phyloP scores from a whole-genome alignment of 2,329 filamentous ascomycete species.

The Venturia pyrina region DNA sequence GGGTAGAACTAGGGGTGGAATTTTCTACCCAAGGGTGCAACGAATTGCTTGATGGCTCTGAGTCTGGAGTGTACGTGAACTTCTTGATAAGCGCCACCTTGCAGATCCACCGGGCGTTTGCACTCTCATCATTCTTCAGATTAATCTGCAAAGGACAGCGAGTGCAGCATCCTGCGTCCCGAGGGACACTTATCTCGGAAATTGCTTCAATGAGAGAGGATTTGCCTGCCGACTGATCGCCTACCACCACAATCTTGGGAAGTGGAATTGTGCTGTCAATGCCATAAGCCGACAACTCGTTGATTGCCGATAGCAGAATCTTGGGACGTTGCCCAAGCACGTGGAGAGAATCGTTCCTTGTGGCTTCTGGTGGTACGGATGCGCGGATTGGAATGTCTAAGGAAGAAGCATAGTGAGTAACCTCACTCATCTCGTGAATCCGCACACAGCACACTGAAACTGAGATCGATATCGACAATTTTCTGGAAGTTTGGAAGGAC shows the following conservation, averaged over 20 bases:
- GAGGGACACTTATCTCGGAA: slow-evolving; percentile 59
- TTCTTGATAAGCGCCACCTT: slow-evolving; percentile 54
- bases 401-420: not conserved
- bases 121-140: slow-evolving; percentile 30
- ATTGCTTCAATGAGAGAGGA: slow-evolving; percentile 46
- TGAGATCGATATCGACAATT: too few species aligned
- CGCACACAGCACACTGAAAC: too few species aligned
- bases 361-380: not conserved
- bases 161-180: slow-evolving; percentile 65
- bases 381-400: not conserved
- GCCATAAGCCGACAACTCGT: slow-evolving; percentile 18
- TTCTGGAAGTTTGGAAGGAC: too few species aligned
- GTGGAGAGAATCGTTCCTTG: slow-evolving; percentile 22
- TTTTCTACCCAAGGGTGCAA: slow-evolving; percentile 57
- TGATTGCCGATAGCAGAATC: slow-evolving; percentile 54
- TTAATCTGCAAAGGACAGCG: slow-evolving; percentile 65
- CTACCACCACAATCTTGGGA: slow-evolving; percentile 72
- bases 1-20: slow-evolving; percentile 29
- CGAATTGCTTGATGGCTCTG: slow-evolving; percentile 29
- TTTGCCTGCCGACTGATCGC: slow-evolving; percentile 79
- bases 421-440: not conserved
- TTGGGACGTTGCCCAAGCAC: slow-evolving; percentile 54
- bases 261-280: slow-evolving; percentile 39
- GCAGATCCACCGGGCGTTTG: slow-evolving; percentile 54
- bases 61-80: slow-evolving; percentile 40